Base-by-base conservation (phyloP, 306 rosid species). In the Sicyos edulis region DNA sequence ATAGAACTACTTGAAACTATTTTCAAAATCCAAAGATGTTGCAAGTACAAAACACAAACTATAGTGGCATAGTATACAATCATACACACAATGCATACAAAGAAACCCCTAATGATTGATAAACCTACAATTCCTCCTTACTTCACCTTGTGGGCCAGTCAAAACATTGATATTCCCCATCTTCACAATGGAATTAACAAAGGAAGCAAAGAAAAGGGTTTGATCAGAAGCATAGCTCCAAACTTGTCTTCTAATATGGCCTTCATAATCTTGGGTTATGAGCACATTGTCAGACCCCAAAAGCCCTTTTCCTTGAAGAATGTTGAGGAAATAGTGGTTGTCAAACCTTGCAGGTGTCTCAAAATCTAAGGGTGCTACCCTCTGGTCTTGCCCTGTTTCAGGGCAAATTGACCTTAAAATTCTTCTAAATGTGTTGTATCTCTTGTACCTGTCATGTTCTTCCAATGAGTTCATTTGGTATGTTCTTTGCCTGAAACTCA, bases 121-220 rank as follows among this genome's bases (percentile, higher is more conserved):
- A 85, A 88, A 79, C 81, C 96, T 87, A 75, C 98, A 92, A 63
- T 83, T 78, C 74, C 76, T 85, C 72, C 98, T 82, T 34, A 90
- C 74, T 78, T 88, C 89, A 56, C 98, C 96, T 51, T 83, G 81
- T 51, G 75, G 40, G 45, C 84, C 90, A 0, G 92, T 86, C 19
- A 92, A 85, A 7, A 86, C 89, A 71, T 88, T 84, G 72, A 92
- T 92, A 55, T 78, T 90, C 21, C 96, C 96, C 98, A 92, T 92
- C 82, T 88, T 92, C 62, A 90, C 64, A 60, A 92, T 78, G 10
- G 98, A 92, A 8, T 78, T 81, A 4, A 81, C 88, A 81, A 85
- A 92, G 12, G 96, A 86, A 42, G 50, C 80, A 74, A 90, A 92
- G 82, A 90, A 92, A 65, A 69, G 80, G 11, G 85, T 24, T 66